Evolutionary conservation across 2,329 filamentous ascomycete genomes (phyloP), one percentile per base, ranked within the genome.

Genomic region (Trichophyton schoenleinii): DNA sequence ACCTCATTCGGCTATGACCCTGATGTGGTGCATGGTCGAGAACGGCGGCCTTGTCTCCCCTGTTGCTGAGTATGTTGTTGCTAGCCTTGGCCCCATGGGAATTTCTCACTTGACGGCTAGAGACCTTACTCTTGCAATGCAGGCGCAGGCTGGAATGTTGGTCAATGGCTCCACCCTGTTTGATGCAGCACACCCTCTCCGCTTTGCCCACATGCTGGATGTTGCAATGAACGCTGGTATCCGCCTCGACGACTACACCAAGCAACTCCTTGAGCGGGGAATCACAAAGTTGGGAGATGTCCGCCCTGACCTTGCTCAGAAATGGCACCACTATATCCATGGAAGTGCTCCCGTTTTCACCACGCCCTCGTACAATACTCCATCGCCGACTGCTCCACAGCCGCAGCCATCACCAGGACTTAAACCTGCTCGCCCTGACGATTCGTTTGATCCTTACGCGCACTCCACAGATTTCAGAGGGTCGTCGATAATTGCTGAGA

Each of bases 381-480:
- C 49, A n/a, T 61, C 70, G 34, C 71, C 73, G 44, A 69, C 70
- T 31, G 71, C 70, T 52, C 71, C 70, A 57, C 70, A 71, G 59
- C 75, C 70, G 48, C 71, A 82, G 52, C 79, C 82, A 0, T 74
- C 74, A 18, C 70, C 74, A 36, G 79, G 83, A 9, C 76, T 80
- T 2, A 80, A 80, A 5, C 79, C 81, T 5, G 80, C 85, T 3
- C 81, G 82, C 60, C 86, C 84, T 62, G 88, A 95, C 68, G 92
- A 96, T 66, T 86, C 85, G 6, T 95, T 87, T 69, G 94, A 99
- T 70, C 94, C 94, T 1, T 95, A 97, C 70, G 89, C 88, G 13
- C 85, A 88, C 69, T 91, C 83, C 66, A 96, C 90, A 38, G 94
- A 99, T 73, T 92, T 94, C 79, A 92, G 92, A 74, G 91, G 90